Conservation (phyloP, 176 grass and related monocot genomes). For the Puya raimondii region DNA sequence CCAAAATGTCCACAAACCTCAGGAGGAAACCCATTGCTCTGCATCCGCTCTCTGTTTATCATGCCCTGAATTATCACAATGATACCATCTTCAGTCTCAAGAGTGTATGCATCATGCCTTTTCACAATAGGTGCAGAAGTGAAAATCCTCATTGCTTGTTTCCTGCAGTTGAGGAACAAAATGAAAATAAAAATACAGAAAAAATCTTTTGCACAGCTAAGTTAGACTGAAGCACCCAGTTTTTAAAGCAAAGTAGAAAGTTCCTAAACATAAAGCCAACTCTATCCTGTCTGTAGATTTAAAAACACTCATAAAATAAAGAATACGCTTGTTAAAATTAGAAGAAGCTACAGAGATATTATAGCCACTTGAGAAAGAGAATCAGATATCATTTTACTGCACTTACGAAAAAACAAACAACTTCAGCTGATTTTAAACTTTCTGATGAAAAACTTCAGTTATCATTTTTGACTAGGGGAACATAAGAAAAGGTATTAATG, state of each 20-base stretch:
- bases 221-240: not conserved
- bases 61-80: constrained; percentile 25
- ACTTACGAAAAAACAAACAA: no score
- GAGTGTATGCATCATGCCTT: constrained; percentile 18
- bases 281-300: no score
- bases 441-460: no score
- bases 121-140: constrained; percentile 21
- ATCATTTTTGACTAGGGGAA: no score
- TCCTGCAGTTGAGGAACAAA: constrained; percentile 6
- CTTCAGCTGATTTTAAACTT: no score
- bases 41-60: constrained; percentile 6
- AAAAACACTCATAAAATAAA: no score
- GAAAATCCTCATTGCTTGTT: constrained; percentile 14
- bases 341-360: no score
- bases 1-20: constrained; percentile 1
- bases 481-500: no score
- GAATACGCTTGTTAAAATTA: no score
- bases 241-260: not conserved
- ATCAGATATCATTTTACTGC: no score
- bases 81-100: constrained; percentile 23
- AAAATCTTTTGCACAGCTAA: not conserved
- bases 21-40: constrained; percentile 15
- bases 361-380: no score
- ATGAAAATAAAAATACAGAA: not conserved
- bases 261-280: no score